Evolutionary conservation across 306 rosid genomes (phyloP).

Genomic region (Trichosanthes cucumerina): DNA sequence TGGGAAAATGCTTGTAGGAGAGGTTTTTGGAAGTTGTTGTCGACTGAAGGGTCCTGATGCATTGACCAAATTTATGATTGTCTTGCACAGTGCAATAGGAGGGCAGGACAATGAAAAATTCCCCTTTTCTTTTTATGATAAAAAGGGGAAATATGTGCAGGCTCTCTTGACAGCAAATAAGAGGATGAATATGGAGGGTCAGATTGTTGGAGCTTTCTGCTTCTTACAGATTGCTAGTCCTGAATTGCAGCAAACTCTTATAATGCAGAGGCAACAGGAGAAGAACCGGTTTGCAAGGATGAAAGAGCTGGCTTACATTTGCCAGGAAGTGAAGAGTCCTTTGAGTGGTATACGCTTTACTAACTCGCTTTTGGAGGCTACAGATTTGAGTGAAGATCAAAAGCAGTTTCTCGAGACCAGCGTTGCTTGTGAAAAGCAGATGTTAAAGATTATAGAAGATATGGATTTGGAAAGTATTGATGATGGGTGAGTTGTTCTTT

Average conservation of each 20-base stretch:
- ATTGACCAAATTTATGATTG: conserved; percentile 87
- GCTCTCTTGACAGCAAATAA: conserved; percentile 86
- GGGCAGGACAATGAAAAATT: conserved; percentile 74
- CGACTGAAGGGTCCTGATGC: conserved; percentile 82
- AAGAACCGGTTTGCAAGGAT: conserved; percentile 58
- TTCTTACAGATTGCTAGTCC: conserved; percentile 81
- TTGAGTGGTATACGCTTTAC: conserved; percentile 86
- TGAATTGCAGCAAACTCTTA: conserved; percentile 77
- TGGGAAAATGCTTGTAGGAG: conserved; percentile 92
- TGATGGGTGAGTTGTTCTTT: conserved; percentile 58
- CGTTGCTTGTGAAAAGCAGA: conserved; percentile 90
- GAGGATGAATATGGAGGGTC: conserved; percentile 71
- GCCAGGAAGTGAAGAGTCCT: conserved; percentile 91
- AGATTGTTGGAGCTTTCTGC: conserved; percentile 88
- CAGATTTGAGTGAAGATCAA: conserved; percentile 83
- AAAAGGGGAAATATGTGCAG: conserved; percentile 63
- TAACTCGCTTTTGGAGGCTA: conserved; percentile 83
- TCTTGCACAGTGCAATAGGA: conserved; percentile 82
- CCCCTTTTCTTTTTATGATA: conserved; percentile 66
- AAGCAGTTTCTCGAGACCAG: conserved; percentile 89
- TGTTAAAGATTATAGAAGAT: conserved; percentile 65
- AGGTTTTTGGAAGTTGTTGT: conserved; percentile 86
- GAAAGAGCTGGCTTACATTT: conserved; percentile 89
- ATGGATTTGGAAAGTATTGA: conserved; percentile 64
- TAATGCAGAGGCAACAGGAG: conserved; percentile 76